A percentile compares a stretch with the other conserved stretches of the same genome.
Conservation (phyloP, 2,329 filamentous ascomycete genomes). For the Erysiphe pulchra region DNA sequence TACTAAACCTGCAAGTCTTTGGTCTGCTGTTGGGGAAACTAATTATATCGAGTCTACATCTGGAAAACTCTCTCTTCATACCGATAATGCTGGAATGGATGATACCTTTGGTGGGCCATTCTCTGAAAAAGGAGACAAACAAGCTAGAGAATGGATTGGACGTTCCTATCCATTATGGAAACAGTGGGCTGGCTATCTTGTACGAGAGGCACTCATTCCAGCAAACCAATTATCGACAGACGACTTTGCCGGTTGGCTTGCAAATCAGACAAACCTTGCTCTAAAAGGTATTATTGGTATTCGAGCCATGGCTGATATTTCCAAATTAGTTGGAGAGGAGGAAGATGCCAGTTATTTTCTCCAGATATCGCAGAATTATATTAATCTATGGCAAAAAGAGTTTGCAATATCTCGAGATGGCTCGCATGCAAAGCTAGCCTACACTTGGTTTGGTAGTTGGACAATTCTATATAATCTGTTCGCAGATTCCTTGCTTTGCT, state of each 20-base stretch:
- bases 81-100: conserved; percentile 31
- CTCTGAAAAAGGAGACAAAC: conserved; percentile 21
- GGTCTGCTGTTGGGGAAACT: conserved; percentile 19
- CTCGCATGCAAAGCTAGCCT: conserved; percentile 42
- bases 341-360: conserved; percentile 31
- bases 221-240: conserved; percentile 43
- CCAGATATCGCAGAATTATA: conserved; percentile 34
- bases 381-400: conserved; percentile 35
- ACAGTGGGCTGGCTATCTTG: conserved; percentile 43
- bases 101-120: conserved; percentile 30
- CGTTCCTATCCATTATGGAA: conserved; percentile 38
- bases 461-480: conserved; percentile 48
- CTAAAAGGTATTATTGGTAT: conserved; percentile 60
- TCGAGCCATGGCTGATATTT: conserved; percentile 46
- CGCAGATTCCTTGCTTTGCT: conserved; percentile 51
- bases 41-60: conserved; percentile 6
- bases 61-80: conserved; percentile 9
- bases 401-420: conserved; percentile 38
- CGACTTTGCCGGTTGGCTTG: conserved; percentile 43
- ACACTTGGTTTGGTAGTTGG: conserved; percentile 52
- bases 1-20: conserved; percentile 29
- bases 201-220: conserved; percentile 36
- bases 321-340: conserved; percentile 27
- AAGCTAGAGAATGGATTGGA: conserved; percentile 35
- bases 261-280: conserved; percentile 44